Base-by-base conservation (phyloP, 2,329 filamentous ascomycete species). In the Pseudogymnoascus verrucosus region DNA sequence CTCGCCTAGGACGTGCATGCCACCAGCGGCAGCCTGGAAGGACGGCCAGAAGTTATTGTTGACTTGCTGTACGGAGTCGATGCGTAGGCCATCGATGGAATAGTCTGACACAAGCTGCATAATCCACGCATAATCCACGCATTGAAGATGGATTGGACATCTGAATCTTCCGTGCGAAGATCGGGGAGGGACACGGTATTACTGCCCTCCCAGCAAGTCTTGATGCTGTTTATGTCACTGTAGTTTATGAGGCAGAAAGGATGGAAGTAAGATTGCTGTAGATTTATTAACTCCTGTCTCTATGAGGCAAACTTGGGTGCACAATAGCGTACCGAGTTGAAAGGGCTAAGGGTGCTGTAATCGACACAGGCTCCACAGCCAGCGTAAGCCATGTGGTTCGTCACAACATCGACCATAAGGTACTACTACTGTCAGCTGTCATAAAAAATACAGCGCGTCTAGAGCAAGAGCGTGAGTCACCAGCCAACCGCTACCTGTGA, bases 361-460 rank as follows among this genome's bases (percentile, higher is more conserved):
- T 68, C 66, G 16, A 69, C 64, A 26, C 39, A 54, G 16, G 63
- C 62, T 12, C 40, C 60, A 14, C 39, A 54, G 5, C 64, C 65
- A 16, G 60, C 62, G 42, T 65, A 65, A 36, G 73, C 76, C 73
- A 77, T 74, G 62, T 82, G 78, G 69, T 81, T 81, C 60, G 79
- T 75, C n/a, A 81, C 79, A 3, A 79, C 76, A 65, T 82, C 80
- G 59, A 81, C 74, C 78, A 82, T 80, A 6, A 82, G 68, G 66
- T 77, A 80, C 65, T 67, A 28, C 37, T 19, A 23, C 11, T 14
- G 39, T 62, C 16, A 16, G n/a, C 26, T 10, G 10, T 34, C 31
- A 3, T 11, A 34, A 34, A 34, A 34, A 34, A 34, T 34, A 34
- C 31, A 31, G 28, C 28, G 28, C 28, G 28, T 31, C 28, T 31